phyloP scores from a whole-genome alignment of 768 basidiomycete species.

The Crassisporium funariophilum region DNA sequence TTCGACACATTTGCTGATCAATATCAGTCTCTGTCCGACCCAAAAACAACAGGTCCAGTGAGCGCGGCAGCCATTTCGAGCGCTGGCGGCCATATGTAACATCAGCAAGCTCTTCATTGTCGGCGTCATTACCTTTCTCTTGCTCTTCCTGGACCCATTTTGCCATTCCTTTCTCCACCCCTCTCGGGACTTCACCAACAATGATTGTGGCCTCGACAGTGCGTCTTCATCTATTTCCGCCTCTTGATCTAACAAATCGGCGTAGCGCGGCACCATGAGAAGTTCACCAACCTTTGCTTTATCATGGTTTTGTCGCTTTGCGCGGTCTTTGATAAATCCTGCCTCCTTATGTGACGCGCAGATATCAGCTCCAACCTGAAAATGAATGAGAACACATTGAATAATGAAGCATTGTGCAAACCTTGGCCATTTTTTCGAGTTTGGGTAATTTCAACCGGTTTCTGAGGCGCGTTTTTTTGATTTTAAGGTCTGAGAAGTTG shows the following conservation, averaged over 20 bases:
- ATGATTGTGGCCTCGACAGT: background rate
- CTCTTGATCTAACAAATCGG: slow-evolving; percentile 12
- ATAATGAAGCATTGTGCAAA: background rate
- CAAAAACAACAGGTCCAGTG: slow-evolving; percentile 19
- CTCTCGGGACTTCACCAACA: background rate
- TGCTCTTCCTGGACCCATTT: slow-evolving; percentile 20
- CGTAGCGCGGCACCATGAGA: slow-evolving; percentile 16
- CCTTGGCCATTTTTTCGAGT: slow-evolving; percentile 26
- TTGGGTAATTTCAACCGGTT: slow-evolving; percentile 18
- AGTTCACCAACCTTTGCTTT: slow-evolving; percentile 1
- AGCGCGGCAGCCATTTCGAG: slow-evolving; percentile 20
- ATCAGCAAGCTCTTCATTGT: slow-evolving; percentile 7
- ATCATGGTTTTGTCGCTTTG: slow-evolving; percentile 17
- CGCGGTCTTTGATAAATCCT: slow-evolving; percentile 9
- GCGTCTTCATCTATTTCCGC: background rate
- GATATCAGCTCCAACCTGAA: slow-evolving; percentile 19
- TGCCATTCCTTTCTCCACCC: slow-evolving; percentile 14
- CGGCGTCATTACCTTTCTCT: slow-evolving; percentile 3
- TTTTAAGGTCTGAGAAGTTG: slow-evolving; percentile 25
- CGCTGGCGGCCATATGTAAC: too few species aligned
- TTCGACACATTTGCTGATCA: slow-evolving; percentile 6
- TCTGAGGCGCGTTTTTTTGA: slow-evolving; percentile 20
- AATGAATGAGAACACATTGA: background rate
- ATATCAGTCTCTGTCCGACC: slow-evolving; percentile 14
- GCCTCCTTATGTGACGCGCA: slow-evolving; percentile 11